A percentile compares a stretch with the other conserved stretches of the same genome.
These are phyloP conservation scores for Pestalotiopsis sp. DNA, from an alignment of 2,329 filamentous ascomycete species.

Conservation along the genomic window DNA sequence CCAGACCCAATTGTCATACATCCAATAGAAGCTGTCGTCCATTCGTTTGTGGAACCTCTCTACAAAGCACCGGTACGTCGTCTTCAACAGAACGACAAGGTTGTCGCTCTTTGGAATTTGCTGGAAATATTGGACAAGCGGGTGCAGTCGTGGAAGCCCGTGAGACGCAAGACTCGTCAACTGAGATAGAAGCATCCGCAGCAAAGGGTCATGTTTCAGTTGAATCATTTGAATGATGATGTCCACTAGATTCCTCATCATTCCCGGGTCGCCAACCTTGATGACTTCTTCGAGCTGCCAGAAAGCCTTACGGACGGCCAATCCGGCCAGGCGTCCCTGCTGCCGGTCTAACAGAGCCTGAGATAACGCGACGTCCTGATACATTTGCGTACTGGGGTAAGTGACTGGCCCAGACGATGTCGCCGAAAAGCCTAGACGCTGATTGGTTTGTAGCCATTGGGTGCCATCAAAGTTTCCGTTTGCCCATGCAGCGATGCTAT, in stretches of 20 bases:
- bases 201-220: not conserved
- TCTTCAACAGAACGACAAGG: not conserved
- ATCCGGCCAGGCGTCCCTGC: constrained; percentile 2
- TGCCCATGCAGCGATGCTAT: not conserved
- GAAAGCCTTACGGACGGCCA: constrained; percentile 9
- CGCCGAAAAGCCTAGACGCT: not conserved
- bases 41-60: not conserved
- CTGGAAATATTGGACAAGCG: constrained; percentile 3
- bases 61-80: constrained; percentile 1
- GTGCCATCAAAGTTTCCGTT: constrained; percentile 4
- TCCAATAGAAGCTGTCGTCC: constrained; percentile 1
- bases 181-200: not conserved
- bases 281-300: constrained; percentile 8
- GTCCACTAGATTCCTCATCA: constrained; percentile 9
- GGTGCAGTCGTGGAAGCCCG: not conserved
- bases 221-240: constrained; percentile 8
- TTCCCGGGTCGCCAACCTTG: constrained; percentile 1
- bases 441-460: not conserved
- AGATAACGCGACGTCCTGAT: constrained; percentile 1
- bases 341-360: not conserved
- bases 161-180: not conserved
- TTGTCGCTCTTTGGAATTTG: not conserved
- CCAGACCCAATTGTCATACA: constrained; percentile 12
- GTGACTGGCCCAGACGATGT: not conserved
- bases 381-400: constrained; percentile 6